Base-by-base conservation (phyloP, 371 early-diverging fungal genomes). In the Conidiobolus coronatus region DNA sequence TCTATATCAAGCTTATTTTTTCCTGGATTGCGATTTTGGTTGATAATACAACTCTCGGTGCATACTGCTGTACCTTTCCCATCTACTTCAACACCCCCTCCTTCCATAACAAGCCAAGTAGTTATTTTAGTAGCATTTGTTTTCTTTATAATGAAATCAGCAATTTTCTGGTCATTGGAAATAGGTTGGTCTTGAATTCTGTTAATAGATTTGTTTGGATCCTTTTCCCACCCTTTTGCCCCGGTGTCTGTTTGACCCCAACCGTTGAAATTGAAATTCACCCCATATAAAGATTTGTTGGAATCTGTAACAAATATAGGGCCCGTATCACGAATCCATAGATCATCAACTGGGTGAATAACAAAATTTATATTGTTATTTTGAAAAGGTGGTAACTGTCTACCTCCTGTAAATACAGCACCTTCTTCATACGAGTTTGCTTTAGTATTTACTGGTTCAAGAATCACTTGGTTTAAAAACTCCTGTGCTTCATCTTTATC, bases 31-130 rank as follows among this genome's bases (percentile, higher is more conserved):
- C 54, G 50, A 41, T 54, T 54, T 12, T 34, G 29, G 48, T 50
- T 54, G 37, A 54, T 29, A 21, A 54, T 54, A 23, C 54, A 49
- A 40, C 51, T 50, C 42, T 54, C 54, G 15, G 54, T 54, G 44
- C 48, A 42, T 8, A 54, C 19, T 18, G 49, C 15, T 13, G 54
- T 54, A 36, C 54, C 54, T 11, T 54, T 43, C n/a, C 54, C 54
- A 43, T 54, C 54, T 22, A 49, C 49, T 42, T 54, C 54, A 24
- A 54, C 43, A 38, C 49, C 45, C 15, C 54, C 54, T 13, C 54
- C 50, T 36, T 54, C 54, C 23, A 18, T 45, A 29, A 54, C 44
- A 36, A 54, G 54, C 39, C 39, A 39, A 39, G 39, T 39, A 14
- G 39, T 14, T 39, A 39, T 39, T 39, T 39, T 17, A 17, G 15